These are phyloP conservation scores for Neonectria faginata DNA, from an alignment of 2,329 filamentous ascomycete genomes.

Conservation along the genomic window DNA sequence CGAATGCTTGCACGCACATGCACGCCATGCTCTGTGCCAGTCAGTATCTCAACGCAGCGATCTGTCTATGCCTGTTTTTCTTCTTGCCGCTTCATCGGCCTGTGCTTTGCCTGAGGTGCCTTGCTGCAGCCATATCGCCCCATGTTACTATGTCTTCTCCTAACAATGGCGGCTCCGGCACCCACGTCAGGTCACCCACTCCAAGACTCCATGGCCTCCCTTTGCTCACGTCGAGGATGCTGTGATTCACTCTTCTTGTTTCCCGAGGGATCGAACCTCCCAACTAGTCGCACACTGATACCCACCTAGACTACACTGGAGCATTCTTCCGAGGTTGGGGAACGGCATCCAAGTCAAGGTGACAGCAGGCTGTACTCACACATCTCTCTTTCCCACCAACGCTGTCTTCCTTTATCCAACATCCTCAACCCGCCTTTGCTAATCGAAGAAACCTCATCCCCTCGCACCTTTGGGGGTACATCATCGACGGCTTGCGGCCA, in stretches of 20 bases:
- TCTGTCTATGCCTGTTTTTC: not conserved
- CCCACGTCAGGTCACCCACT: slow-evolving; percentile 16
- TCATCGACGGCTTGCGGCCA: not conserved
- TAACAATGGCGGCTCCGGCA: not conserved
- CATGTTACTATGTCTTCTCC: not conserved
- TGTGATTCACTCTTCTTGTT: not conserved
- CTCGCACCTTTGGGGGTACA: not conserved
- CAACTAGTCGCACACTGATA: slow-evolving; percentile 16
- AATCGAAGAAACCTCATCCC: slow-evolving; percentile 7
- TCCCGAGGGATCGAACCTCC: slow-evolving; percentile 11
- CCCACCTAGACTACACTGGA: slow-evolving; percentile 3
- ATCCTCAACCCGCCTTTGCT: slow-evolving; percentile 12
- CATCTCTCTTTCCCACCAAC: not conserved
- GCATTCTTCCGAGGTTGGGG: slow-evolving; percentile 9
- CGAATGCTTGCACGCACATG: not conserved
- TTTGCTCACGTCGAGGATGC: slow-evolving; percentile 4
- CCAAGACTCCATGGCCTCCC: slow-evolving; percentile 5
- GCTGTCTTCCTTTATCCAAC: slow-evolving; percentile 3
- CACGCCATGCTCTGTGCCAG: not conserved
- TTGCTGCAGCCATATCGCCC: slow-evolving; percentile 15
- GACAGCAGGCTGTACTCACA: slow-evolving; percentile 10
- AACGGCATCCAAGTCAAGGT: slow-evolving; percentile 15
- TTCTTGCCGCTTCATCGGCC: not conserved
- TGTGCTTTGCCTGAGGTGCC: not conserved
- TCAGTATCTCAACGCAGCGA: not conserved